Evolutionary conservation across 495 filamentous ascomycete genomes (phyloP).

Genomic region (Aspergillus panamensis): DNA sequence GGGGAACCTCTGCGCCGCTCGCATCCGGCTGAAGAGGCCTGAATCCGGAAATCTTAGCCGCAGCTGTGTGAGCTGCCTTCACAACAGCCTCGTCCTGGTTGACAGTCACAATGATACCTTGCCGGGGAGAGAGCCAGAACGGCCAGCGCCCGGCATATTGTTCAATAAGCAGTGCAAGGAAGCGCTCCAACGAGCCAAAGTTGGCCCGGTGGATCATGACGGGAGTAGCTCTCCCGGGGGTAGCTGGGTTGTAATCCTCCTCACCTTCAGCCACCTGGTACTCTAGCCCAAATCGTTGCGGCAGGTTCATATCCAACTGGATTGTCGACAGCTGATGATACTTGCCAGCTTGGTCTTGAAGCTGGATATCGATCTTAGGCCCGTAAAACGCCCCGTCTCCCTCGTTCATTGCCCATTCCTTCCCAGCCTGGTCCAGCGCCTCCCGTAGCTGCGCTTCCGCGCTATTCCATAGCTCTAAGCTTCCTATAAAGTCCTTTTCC

Average conservation of each 20-base stretch:
- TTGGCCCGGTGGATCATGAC: constrained; percentile 89
- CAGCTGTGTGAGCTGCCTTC: constrained; percentile 50
- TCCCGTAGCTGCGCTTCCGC: constrained; percentile 71
- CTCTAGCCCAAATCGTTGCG: constrained; percentile 72
- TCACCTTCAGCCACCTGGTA: constrained; percentile 57
- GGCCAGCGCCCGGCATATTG: constrained; percentile 80
- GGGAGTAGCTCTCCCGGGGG: constrained; percentile 64
- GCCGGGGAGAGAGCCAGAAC: constrained; percentile 86
- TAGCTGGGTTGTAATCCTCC: constrained; percentile 66
- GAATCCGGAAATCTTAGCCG: constrained; percentile 36
- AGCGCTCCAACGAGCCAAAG: constrained; percentile 79
- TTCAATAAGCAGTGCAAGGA: constrained; percentile 85
- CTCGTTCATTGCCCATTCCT: constrained; percentile 66
- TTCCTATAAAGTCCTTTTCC: constrained; percentile 72
- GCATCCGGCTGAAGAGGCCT: constrained; percentile 25
- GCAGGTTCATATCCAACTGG: constrained; percentile 91
- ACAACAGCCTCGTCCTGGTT: constrained; percentile 60
- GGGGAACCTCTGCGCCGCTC: constrained; percentile 22
- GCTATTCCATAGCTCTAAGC: constrained; percentile 72
- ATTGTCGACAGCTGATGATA: constrained; percentile 90
- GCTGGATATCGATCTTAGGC: constrained; percentile 88
- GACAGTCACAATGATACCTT: constrained; percentile 74
- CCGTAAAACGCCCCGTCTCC: constrained; percentile 95
- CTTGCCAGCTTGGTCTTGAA: constrained; percentile 79
- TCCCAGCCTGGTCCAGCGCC: constrained; percentile 63